These are phyloP conservation scores for Aspergillus spinulosporus DNA, from an alignment of 2,329 filamentous ascomycete genomes.

Conservation along the genomic window DNA sequence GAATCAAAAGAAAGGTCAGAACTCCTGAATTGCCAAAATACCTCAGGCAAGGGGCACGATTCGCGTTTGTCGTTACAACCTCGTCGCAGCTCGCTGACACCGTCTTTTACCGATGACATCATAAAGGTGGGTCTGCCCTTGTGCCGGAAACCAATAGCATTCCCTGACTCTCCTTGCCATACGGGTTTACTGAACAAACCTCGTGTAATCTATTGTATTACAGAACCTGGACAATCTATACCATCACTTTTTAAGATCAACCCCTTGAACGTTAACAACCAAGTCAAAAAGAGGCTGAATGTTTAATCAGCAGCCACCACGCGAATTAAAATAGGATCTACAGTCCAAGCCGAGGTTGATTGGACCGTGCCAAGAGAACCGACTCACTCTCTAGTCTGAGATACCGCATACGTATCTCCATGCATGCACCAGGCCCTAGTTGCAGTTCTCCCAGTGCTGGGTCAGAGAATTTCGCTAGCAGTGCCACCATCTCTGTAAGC, in stretches of 20 bases:
- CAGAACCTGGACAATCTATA: too few relatives aligned
- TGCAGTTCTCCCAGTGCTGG: neutral
- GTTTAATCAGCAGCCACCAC: neutral
- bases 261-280: neutral
- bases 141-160: neutral
- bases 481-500: neutral
- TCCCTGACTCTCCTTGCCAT: too few relatives aligned
- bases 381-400: neutral
- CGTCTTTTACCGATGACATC: neutral
- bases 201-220: too few relatives aligned
- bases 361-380: neutral
- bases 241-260: neutral
- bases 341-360: neutral
- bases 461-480: neutral
- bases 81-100: neutral
- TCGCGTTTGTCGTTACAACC: neutral
- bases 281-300: neutral
- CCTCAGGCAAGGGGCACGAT: neutral
- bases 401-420: slow-evolving; percentile 9
- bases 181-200: too few relatives aligned
- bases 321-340: too few relatives aligned
- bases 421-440: slow-evolving; percentile 3
- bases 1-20: neutral
- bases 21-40: neutral
- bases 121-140: neutral